Evolutionary conservation across 2,329 filamentous ascomycete genomes (phyloP), one percentile per base, ranked within the genome.

Genomic region (Davidsoniella eucalypti): DNA sequence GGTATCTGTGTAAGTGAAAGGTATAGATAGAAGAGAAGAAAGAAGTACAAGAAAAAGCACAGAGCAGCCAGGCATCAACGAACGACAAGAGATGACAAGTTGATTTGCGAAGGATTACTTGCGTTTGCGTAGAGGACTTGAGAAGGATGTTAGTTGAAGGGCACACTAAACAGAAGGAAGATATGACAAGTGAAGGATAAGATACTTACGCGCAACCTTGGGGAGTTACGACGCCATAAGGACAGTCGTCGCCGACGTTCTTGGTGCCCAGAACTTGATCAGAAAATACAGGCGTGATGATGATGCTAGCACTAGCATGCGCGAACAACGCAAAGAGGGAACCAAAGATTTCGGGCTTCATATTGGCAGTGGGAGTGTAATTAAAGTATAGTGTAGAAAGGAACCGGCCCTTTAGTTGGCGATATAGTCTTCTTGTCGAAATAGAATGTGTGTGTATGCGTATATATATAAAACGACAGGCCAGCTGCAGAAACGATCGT

Each of bases 191-290:
- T 42, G 21, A 12, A 21, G 29, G 12, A 38, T 36, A 7, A 26
- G 26, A 5, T 17, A 66, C 72, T 56, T 59, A 78, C 75, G 65
- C 75, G 70, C 75, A 78, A 33, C 75, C 75, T 49, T 67, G 63
- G 4, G 75, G 72, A 29, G 75, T 78, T 4, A 69, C 66, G 16
- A 73, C 71, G 33, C 75, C 75, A 57, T 70, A 75, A 56, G 68
- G 72, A 59, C 75, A 78, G 58, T 78, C 75, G 58, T 78, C 75
- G 25, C 67, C 70, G 2, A 57, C 36, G 14, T 44, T 50, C 16
- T 60, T 56, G 57, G 67, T 70, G 25, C 63, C 57, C n/a, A 78
- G 69, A 33, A 77, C 64, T 59, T 76, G 73, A 54, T 76, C 62
- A 18, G 59, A 53, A 40, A 60, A 62, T 55, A 78, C 67, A 47